Conservation (phyloP, 768 basidiomycete species). For the Mycena alexandri region DNA sequence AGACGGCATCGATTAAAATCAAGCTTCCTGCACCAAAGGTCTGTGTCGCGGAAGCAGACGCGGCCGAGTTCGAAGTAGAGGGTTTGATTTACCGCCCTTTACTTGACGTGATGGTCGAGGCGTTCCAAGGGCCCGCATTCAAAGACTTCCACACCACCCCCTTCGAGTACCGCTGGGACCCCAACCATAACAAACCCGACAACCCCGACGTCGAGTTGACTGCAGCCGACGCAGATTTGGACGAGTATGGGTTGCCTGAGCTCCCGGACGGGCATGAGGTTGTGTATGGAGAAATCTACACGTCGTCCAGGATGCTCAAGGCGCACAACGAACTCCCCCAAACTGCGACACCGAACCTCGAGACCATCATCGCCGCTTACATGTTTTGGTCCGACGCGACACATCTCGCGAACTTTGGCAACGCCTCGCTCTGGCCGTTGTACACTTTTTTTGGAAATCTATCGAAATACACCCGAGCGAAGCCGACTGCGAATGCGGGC, state of each 20-base stretch:
- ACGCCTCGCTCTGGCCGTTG: conserved; percentile 51
- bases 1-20: conserved; percentile 39
- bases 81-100: conserved; percentile 38
- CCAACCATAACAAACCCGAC: conserved; percentile 12
- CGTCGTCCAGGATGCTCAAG: conserved; percentile 33
- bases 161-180: conserved; percentile 31
- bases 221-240: too few relatives aligned
- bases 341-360: conserved; percentile 23
- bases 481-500: conserved; percentile 39
- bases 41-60: conserved; percentile 36
- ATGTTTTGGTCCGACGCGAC: conserved; percentile 49
- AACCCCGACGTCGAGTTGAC: not conserved
- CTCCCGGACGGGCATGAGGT: too few relatives aligned
- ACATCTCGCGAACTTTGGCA: conserved; percentile 43
- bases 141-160: conserved; percentile 32
- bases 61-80: conserved; percentile 37
- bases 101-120: conserved; percentile 32
- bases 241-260: conserved; percentile 11
- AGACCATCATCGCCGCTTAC: conserved; percentile 38
- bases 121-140: conserved; percentile 22
- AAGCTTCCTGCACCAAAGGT: conserved; percentile 38
- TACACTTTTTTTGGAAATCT: too few relatives aligned
- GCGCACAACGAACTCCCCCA: conserved; percentile 24
- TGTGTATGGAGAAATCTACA: too few relatives aligned
- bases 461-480: conserved; percentile 49